phyloP scores from a whole-genome alignment of 2,329 filamentous ascomycete genomes.

The Botrytis medusae region DNA sequence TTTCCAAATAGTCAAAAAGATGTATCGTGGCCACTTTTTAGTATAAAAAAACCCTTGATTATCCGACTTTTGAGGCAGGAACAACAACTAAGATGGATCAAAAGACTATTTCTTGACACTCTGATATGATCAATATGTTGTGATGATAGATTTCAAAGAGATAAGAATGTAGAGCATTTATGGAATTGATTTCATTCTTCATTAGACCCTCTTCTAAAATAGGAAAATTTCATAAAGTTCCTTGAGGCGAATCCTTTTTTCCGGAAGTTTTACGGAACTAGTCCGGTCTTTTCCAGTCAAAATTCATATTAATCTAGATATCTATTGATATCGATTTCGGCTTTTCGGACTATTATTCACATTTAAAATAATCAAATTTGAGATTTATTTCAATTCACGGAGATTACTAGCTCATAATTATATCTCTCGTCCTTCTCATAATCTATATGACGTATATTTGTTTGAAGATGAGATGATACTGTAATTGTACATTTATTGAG shows the following conservation, averaged over 20 bases:
- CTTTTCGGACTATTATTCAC: background rate
- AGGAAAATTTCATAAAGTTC: background rate
- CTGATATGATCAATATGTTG: background rate
- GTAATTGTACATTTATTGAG: too few relatives aligned
- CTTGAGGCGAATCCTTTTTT: background rate
- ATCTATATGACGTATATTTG: too few relatives aligned
- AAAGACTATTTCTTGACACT: rapidly evolving
- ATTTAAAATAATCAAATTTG: rapidly evolving
- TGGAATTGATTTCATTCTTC: background rate
- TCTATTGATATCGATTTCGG: rapidly evolving
- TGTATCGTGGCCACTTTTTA: too few relatives aligned
- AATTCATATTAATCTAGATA: background rate
- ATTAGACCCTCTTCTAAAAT: too few relatives aligned
- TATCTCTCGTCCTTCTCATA: too few relatives aligned
- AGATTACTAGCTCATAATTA: background rate
- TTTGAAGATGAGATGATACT: too few relatives aligned
- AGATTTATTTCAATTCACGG: background rate
- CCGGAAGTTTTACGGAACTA: background rate
- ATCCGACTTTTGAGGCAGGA: background rate
- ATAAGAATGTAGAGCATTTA: too few relatives aligned
- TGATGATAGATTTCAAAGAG: background rate
- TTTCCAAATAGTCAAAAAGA: too few relatives aligned
- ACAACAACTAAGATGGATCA: background rate
- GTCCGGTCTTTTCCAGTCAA: background rate
- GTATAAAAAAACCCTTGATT: background rate